phyloP scores from a whole-genome alignment of 257 asterid species.

The Lantana camara region DNA sequence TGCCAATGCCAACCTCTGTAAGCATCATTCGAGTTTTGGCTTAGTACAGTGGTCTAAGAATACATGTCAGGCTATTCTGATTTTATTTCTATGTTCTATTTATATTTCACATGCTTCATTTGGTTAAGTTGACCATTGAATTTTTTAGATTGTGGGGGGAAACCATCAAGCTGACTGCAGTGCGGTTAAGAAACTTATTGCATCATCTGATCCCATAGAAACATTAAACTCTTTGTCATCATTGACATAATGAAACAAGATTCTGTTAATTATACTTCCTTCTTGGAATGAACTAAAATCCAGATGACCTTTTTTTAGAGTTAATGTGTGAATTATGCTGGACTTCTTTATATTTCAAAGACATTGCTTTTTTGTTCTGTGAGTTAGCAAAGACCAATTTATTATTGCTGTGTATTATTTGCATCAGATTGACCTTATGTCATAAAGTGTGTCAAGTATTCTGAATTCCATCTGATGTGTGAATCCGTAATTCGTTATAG shows the following conservation, averaged over 20 bases:
- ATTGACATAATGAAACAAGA: conserved; percentile 9
- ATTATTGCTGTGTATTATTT: no score
- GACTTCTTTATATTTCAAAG: not conserved
- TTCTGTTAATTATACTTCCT: conserved; percentile 9
- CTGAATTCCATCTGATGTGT: not conserved
- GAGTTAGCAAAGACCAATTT: no score
- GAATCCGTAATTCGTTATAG: not conserved
- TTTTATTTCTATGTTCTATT: conserved; percentile 8
- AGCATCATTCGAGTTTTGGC: not conserved
- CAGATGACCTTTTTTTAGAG: not conserved
- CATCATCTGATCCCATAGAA: not conserved
- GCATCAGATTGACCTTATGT: not conserved
- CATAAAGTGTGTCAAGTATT: not conserved
- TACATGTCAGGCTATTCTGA: not conserved
- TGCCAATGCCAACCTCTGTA: not conserved
- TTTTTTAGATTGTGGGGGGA: conserved; percentile 1
- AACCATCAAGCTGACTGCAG: not conserved
- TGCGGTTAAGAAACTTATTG: not conserved
- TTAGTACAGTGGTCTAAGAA: not conserved
- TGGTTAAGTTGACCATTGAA: conserved; percentile 11
- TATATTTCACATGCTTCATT: conserved; percentile 6
- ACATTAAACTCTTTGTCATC: not conserved
- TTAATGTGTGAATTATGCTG: conserved; percentile 1
- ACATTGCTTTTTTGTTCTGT: no score
- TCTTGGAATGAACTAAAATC: conserved; percentile 3